These are phyloP conservation scores for Leccinum subrobustum DNA, from an alignment of 1,284 basidiomycete genomes.

Conservation along the genomic window DNA sequence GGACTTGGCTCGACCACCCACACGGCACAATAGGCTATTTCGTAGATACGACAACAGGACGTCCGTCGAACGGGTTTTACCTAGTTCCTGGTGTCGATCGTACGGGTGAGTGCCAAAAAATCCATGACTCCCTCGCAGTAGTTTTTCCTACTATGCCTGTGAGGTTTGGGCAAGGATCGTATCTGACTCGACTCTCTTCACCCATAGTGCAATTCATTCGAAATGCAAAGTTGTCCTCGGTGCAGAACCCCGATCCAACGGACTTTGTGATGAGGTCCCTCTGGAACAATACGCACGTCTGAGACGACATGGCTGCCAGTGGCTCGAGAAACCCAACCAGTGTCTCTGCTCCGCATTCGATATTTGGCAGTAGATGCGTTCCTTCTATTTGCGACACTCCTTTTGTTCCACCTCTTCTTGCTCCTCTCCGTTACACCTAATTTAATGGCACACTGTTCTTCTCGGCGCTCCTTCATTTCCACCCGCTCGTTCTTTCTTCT, in stretches of 20 bases:
- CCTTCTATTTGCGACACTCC: too few relatives aligned
- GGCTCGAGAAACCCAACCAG: too few relatives aligned
- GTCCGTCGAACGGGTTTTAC: constrained; percentile 52
- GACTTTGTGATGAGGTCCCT: constrained; percentile 55
- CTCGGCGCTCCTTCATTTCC: too few relatives aligned
- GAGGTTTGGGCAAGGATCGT: too few relatives aligned
- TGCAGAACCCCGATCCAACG: constrained; percentile 37
- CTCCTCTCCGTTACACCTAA: too few relatives aligned
- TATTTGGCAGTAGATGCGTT: too few relatives aligned
- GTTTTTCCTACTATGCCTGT: too few relatives aligned
- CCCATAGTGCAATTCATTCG: constrained; percentile 45
- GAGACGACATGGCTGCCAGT: neutral
- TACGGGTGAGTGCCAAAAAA: constrained; percentile 38
- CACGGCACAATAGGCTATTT: constrained; percentile 54
- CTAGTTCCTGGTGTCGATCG: constrained; percentile 49
- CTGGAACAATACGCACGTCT: constrained; percentile 54
- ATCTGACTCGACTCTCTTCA: neutral
- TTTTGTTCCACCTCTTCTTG: too few relatives aligned
- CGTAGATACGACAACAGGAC: constrained; percentile 41
- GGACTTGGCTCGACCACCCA: constrained; percentile 62
- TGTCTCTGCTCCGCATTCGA: neutral
- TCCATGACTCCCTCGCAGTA: neutral
- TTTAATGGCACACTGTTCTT: too few relatives aligned
- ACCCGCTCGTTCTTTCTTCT: too few relatives aligned
- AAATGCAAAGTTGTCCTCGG: constrained; percentile 38